These are phyloP conservation scores for Rhizophora mangle DNA, from an alignment of 345 rosid species.

Conservation along the genomic window DNA sequence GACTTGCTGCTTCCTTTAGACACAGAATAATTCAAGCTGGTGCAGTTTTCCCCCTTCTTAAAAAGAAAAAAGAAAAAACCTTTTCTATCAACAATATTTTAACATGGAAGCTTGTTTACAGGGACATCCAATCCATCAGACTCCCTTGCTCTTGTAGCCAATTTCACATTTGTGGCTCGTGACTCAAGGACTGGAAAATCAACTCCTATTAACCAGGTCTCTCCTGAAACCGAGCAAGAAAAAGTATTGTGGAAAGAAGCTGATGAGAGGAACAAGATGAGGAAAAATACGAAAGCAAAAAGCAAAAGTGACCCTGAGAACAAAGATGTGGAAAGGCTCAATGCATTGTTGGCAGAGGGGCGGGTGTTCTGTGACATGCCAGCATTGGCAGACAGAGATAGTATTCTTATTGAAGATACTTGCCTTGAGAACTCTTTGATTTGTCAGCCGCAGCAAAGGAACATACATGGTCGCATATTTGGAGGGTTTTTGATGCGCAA, in stretches of 20 bases:
- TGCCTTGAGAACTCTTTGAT: constrained; percentile 64
- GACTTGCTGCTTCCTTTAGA: not conserved
- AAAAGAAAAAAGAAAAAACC: no score
- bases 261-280: constrained; percentile 66
- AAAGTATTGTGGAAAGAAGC: constrained; percentile 74
- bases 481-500: constrained; percentile 88
- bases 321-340: constrained; percentile 47
- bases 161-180: constrained; percentile 85
- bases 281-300: constrained; percentile 53
- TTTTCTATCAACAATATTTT: not conserved
- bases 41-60: not conserved
- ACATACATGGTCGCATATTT: constrained; percentile 79
- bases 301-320: constrained; percentile 29
- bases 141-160: constrained; percentile 64
- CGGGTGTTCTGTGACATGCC: constrained; percentile 84
- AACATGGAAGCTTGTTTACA: constrained; percentile 23
- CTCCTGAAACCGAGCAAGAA: constrained; percentile 65
- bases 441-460: constrained; percentile 88
- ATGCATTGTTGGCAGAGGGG: constrained; percentile 71
- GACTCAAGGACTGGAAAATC: constrained; percentile 79
- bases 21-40: not conserved
- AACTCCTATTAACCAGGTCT: constrained; percentile 60
- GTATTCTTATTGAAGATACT: constrained; percentile 73
- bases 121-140: constrained; percentile 40
- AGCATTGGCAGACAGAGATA: constrained; percentile 83